These are phyloP conservation scores for Alternaria arbusti DNA, from an alignment of 2,329 filamentous ascomycete genomes.

Conservation along the genomic window DNA sequence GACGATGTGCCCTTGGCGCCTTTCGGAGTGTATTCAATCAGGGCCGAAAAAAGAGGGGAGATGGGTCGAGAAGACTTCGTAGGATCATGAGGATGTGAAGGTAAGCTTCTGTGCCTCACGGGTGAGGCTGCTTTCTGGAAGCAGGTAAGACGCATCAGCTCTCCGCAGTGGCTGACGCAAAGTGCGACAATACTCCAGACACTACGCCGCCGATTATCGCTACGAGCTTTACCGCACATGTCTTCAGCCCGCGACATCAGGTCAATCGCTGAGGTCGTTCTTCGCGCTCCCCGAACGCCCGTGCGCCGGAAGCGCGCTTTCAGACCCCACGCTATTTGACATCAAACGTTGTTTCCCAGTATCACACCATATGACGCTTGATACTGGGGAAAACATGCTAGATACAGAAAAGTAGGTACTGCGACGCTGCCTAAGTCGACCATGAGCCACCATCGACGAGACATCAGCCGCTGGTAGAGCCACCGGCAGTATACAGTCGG, in stretches of 20 bases:
- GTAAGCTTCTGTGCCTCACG: constrained; percentile 11
- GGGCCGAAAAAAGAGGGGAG: background rate
- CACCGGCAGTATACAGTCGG: constrained; percentile 8
- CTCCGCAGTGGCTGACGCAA: background rate
- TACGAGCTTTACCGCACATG: background rate
- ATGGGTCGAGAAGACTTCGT: background rate
- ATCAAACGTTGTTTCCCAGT: background rate
- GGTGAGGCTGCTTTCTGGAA: constrained; percentile 6
- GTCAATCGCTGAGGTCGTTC: background rate
- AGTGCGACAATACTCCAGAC: background rate
- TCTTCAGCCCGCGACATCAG: background rate
- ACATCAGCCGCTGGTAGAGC: background rate
- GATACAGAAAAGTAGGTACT: background rate
- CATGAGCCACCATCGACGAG: background rate
- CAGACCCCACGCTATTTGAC: background rate
- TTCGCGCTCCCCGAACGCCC: background rate
- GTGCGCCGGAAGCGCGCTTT: constrained; percentile 2
- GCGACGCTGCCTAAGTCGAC: background rate
- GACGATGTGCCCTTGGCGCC: background rate
- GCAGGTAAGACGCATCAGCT: background rate
- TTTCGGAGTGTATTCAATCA: background rate
- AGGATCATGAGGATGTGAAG: background rate
- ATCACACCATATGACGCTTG: background rate
- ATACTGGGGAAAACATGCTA: background rate
- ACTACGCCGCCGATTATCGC: background rate